These are phyloP conservation scores for Phytophthora boehmeriae DNA, from an alignment of 352 stramenopile species.

Conservation along the genomic window DNA sequence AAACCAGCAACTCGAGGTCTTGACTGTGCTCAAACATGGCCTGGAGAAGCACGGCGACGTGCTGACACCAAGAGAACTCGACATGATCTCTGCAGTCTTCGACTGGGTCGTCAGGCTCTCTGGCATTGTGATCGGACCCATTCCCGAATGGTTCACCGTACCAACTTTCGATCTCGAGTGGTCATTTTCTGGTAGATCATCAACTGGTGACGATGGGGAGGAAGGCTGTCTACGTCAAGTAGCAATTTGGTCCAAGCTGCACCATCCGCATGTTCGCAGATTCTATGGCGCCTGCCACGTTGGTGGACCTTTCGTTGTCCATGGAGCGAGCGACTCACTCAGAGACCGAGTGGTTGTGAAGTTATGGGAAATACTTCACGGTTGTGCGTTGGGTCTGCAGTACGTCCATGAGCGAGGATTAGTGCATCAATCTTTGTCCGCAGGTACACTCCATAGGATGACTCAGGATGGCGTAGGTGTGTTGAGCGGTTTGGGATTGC, in stretches of 20 bases:
- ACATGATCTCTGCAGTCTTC: slow-evolving; percentile 10
- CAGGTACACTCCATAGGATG: no score
- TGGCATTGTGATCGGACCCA: slow-evolving; percentile 1
- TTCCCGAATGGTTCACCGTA: slow-evolving; percentile 25
- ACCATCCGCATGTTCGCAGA: slow-evolving; percentile 22
- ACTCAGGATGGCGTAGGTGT: no score
- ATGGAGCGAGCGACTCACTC: not conserved
- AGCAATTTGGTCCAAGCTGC: slow-evolving; percentile 5
- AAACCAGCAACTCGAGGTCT: slow-evolving; percentile 15
- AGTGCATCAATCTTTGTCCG: no score
- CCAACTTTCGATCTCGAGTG: not conserved
- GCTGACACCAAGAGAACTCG: slow-evolving; percentile 7
- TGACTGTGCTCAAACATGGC: slow-evolving; percentile 18
- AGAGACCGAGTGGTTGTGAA: no score
- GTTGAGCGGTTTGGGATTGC: no score
- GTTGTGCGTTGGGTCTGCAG: no score
- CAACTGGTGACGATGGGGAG: not conserved
- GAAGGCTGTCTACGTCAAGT: slow-evolving; percentile 3
- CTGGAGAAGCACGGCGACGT: slow-evolving; percentile 3
- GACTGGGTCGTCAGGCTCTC: slow-evolving; percentile 3
- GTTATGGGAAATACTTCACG: no score
- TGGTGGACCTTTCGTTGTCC: slow-evolving; percentile 2
- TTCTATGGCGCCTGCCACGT: slow-evolving; percentile 24
- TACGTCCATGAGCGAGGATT: no score
- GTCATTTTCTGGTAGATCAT: not conserved